A percentile compares a stretch with the other conserved stretches of the same genome.
These are phyloP conservation scores for Fusarium virguliforme DNA, from an alignment of 2,329 filamentous ascomycete genomes.

Conservation along the genomic window DNA sequence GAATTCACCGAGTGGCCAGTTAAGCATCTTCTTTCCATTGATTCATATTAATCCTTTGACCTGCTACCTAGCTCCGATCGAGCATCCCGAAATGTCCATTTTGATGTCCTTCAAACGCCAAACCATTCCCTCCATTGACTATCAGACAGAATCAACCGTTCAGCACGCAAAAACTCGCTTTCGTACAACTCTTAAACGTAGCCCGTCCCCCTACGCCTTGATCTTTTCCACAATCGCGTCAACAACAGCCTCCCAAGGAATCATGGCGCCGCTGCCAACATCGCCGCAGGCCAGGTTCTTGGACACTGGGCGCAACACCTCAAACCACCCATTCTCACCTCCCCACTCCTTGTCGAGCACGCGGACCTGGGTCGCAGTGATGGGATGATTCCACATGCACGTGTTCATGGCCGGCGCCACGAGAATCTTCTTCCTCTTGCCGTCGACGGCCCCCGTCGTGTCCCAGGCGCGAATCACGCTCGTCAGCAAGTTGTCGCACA, in stretches of 20 bases:
- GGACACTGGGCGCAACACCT: conserved; percentile 80
- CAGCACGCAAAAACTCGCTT: not conserved
- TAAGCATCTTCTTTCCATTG: not conserved
- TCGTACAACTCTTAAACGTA: not conserved
- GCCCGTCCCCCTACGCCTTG: conserved; percentile 15
- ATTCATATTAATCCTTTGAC: conserved; percentile 16
- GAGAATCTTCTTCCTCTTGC: conserved; percentile 76
- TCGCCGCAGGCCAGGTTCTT: conserved; percentile 91
- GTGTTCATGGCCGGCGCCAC: conserved; percentile 91
- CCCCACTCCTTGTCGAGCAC: conserved; percentile 85
- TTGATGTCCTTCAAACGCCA: conserved; percentile 22
- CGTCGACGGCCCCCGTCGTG: conserved; percentile 74
- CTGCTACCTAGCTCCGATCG: conserved; percentile 11
- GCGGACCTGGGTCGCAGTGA: conserved; percentile 81
- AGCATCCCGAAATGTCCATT: conserved; percentile 6
- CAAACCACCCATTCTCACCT: conserved; percentile 65
- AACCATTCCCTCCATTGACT: not conserved
- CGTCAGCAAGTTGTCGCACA: conserved; percentile 84
- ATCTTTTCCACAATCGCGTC: conserved; percentile 71
- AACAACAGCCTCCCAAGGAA: conserved; percentile 84
- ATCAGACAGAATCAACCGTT: not conserved
- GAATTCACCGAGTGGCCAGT: no score
- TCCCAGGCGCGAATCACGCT: conserved; percentile 91
- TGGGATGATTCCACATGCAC: conserved; percentile 89
- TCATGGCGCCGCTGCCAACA: conserved; percentile 86